Evolutionary conservation across 2,329 filamentous ascomycete genomes (phyloP), one percentile per base, ranked within the genome.

Genomic region (Pseudodiploospora longispora): DNA sequence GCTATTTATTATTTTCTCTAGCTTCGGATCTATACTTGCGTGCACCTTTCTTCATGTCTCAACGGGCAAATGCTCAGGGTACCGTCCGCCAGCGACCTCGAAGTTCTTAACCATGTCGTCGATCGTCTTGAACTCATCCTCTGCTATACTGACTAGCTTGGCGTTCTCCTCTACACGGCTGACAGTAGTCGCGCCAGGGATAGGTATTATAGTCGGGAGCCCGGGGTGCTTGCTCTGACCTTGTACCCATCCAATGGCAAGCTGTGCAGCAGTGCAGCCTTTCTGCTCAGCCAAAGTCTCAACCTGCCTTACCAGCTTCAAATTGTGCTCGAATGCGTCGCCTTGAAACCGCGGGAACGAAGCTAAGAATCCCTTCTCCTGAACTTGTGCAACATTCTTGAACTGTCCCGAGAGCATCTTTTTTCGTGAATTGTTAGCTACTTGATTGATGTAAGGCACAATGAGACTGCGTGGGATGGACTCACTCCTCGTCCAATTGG

Each of bases 211-310:
- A 10, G 56, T 60, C 7, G 75, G 75, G 64, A 76, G 66, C 10
- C 74, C 78, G 6, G 74, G 67, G 30, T 65, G 66, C 42, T 63
- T 64, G 43, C 69, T 73, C 31, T 80, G 65, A 3, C 68, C 61
- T 40, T 67, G 57, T 6, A 79, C 66, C 83, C 85, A 89, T 32
- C 70, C 73, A 40, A 89, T 67, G 5, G 83, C 83, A 19, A 88
- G 67, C 62, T 88, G 83, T 1, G 74, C 74, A 3, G 76, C 58
- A 0, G 79, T 84, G 56, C 70, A 74, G 1, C 71, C 71, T 64
- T 83, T 86, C 53, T 70, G 68, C 52, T 66, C 57, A 1, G 83
- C 82, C 33, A 87, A 55, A 27, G 65, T 64, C 56, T 79, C 65
- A 9, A 87, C 61, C 45, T 77, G 68, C 6, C 69, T 51, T 7